These are phyloP conservation scores for Adenanthera pavonina DNA, from an alignment of 306 rosid species.

Conservation along the genomic window DNA sequence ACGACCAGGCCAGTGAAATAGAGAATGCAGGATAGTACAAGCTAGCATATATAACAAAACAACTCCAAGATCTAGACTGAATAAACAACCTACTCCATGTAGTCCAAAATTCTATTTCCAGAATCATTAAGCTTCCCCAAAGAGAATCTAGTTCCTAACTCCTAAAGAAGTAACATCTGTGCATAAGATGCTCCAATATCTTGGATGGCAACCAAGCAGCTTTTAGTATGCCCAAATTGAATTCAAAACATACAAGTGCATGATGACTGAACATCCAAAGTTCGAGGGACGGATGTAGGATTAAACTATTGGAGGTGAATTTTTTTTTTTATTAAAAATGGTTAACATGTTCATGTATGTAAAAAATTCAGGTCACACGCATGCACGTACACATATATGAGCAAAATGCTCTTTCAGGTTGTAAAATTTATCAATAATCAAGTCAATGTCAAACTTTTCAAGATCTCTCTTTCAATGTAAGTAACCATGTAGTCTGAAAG, in stretches of 20 bases:
- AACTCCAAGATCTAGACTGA: not conserved
- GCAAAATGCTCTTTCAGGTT: too few relatives aligned
- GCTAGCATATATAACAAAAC: constrained; percentile 32
- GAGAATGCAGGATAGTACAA: not conserved
- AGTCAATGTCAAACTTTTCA: too few relatives aligned
- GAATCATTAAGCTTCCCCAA: not conserved
- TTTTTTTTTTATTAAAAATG: too few relatives aligned
- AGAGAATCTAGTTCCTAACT: not conserved
- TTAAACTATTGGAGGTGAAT: too few relatives aligned
- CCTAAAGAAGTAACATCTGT: not conserved
- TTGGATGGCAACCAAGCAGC: not conserved
- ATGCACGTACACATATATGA: too few relatives aligned
- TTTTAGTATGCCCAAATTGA: too few relatives aligned
- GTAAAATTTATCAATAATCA: too few relatives aligned
- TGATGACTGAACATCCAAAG: not conserved
- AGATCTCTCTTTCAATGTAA: too few relatives aligned
- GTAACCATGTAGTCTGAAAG: too few relatives aligned
- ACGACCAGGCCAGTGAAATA: not conserved
- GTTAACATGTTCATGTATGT: too few relatives aligned
- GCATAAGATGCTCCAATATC: constrained; percentile 4
- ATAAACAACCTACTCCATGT: not conserved
- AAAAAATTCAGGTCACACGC: too few relatives aligned
- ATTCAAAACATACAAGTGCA: too few relatives aligned
- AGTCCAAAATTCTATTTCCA: constrained; percentile 13
- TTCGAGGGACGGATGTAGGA: not conserved